phyloP scores from a whole-genome alignment of 1,284 basidiomycete genomes.

The Sporisorium sorghi region DNA sequence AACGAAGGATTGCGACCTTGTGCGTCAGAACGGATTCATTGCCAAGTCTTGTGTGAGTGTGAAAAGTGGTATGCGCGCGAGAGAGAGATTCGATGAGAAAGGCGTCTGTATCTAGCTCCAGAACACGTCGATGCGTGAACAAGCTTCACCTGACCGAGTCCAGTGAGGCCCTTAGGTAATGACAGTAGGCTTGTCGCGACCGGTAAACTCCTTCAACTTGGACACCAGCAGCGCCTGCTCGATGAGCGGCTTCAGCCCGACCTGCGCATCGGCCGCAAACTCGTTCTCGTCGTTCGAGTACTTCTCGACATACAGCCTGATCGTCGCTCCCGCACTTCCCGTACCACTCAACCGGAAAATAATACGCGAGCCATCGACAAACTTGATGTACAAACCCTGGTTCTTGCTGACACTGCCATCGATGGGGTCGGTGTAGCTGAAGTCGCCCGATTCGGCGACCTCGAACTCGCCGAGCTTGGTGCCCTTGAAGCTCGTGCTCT shows the following conservation, averaged over 20 bases:
- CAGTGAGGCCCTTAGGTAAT: conserved; percentile 75
- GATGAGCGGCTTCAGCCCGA: conserved; percentile 92
- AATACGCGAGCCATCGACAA: conserved; percentile 89
- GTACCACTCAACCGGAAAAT: conserved; percentile 97
- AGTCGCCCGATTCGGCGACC: conserved; percentile 84
- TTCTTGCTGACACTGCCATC: conserved; percentile 92
- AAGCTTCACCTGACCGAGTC: no score
- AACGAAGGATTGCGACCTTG: no score
- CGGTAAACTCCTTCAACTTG: conserved; percentile 87
- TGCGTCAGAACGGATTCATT: not conserved
- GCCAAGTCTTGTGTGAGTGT: not conserved
- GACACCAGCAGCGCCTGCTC: conserved; percentile 86
- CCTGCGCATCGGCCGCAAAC: conserved; percentile 81
- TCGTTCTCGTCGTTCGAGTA: conserved; percentile 85
- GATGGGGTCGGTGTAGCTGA: conserved; percentile 97
- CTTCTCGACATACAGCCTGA: conserved; percentile 73
- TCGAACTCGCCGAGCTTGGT: conserved; percentile 76
- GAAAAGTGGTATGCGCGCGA: no score
- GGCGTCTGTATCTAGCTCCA: no score
- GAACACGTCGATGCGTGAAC: no score
- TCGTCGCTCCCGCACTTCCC: conserved; percentile 91
- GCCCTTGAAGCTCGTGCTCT: conserved; percentile 73
- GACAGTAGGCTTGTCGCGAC: conserved; percentile 89
- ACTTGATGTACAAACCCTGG: conserved; percentile 93
- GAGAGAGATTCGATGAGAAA: no score